Evolutionary conservation across 2,329 filamentous ascomycete genomes (phyloP).

Genomic region (Magnaporthales sp.): DNA sequence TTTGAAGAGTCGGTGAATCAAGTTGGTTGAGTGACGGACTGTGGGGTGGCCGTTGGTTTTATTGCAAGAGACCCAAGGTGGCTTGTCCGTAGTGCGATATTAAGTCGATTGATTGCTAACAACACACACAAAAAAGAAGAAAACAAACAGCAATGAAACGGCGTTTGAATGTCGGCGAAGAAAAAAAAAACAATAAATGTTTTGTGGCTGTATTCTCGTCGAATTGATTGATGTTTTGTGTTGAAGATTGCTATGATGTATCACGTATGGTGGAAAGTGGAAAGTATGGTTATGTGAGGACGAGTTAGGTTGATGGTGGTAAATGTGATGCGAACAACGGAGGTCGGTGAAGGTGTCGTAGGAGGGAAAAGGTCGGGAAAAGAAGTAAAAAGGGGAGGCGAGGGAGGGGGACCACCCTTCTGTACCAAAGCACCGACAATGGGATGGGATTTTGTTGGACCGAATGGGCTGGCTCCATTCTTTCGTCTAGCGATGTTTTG

Average conservation of each 20-base stretch:
- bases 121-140: not conserved
- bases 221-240: not conserved
- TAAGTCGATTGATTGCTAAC: not conserved
- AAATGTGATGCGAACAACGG: not conserved
- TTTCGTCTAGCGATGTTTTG: slow-evolving; percentile 2
- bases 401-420: not conserved
- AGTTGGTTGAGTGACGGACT: not conserved
- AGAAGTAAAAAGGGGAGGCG: slow-evolving; percentile 5
- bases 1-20: not conserved
- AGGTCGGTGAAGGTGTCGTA: not conserved
- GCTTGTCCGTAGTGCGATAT: not conserved
- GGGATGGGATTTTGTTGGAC: slow-evolving; percentile 8
- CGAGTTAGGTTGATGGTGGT: not conserved
- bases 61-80: not conserved
- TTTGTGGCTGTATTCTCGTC: not conserved
- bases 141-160: not conserved
- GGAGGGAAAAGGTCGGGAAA: not conserved
- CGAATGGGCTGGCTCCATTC: slow-evolving; percentile 6
- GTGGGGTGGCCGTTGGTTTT: slow-evolving; percentile 3
- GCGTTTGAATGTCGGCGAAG: not conserved
- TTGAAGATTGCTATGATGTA: not conserved
- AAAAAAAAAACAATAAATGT: not conserved
- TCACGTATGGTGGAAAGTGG: not conserved
- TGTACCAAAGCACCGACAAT: not conserved
- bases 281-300: not conserved